Evolutionary conservation across 1,139 yeast genomes (phyloP).

Genomic region (Candida smagusa): DNA sequence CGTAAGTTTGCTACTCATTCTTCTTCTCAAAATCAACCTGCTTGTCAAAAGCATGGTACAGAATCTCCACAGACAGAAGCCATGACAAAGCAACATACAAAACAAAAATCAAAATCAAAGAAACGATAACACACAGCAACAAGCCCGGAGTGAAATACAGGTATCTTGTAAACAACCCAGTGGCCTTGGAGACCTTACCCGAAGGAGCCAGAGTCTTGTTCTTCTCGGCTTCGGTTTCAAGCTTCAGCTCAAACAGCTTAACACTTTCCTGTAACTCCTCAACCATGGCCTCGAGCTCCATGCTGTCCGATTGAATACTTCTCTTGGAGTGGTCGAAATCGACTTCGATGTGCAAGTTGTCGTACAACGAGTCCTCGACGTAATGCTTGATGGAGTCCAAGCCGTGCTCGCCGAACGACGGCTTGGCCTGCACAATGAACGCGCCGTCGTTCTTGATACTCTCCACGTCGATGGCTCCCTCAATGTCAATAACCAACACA

Average conservation of each 20-base stretch:
- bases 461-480: constrained; percentile 16
- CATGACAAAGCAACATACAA: constrained; percentile 57
- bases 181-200: constrained; percentile 12
- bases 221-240: constrained; percentile 9
- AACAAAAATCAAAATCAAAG: constrained; percentile 49
- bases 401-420: constrained; percentile 21
- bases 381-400: constrained; percentile 20
- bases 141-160: constrained; percentile 55
- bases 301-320: constrained; percentile 6
- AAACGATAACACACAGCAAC: constrained; percentile 62
- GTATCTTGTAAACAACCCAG: constrained; percentile 30
- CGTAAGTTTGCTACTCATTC: constrained; percentile 29
- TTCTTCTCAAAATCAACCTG: constrained; percentile 64
- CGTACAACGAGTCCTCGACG: constrained; percentile 19
- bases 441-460: constrained; percentile 13
- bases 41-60: constrained; percentile 71
- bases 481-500: constrained; percentile 25
- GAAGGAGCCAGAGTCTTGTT: neutral
- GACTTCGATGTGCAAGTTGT: constrained; percentile 19
- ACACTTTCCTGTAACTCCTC: constrained; percentile 30
- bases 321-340: constrained; percentile 11
- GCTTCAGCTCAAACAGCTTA: constrained; percentile 25
- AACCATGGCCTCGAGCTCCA: constrained; percentile 26
- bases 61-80: constrained; percentile 59
- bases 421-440: constrained; percentile 31